Percentiles rank a stretch among this genome's conserved stretches.
phyloP scores from a whole-genome alignment of 2,329 filamentous ascomycete species.

The Beauveria caledonica region DNA sequence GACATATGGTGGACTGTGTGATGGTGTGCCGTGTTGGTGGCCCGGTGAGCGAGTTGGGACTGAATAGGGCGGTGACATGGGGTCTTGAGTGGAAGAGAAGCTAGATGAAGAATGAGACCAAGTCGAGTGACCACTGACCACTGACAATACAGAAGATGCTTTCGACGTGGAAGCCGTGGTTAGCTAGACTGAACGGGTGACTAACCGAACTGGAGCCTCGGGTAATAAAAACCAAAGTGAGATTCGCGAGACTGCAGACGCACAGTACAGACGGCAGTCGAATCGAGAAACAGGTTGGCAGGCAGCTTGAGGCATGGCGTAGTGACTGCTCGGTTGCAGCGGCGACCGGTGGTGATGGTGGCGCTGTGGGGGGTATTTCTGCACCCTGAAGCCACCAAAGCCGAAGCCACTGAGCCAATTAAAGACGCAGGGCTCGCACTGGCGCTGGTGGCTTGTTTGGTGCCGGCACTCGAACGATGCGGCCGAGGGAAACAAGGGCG shows the following conservation, averaged over 20 bases:
- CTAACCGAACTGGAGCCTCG: no score
- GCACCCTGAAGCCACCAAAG: not conserved
- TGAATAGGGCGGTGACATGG: not conserved
- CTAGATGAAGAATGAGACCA: not conserved
- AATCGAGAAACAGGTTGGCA: no score
- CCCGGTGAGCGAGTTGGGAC: conserved; percentile 3
- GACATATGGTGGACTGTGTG: not conserved
- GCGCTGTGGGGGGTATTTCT: not conserved
- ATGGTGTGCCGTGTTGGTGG: conserved; percentile 3
- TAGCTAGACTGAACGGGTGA: no score
- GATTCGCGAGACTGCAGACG: no score
- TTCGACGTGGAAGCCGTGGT: not conserved
- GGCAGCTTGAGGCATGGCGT: no score
- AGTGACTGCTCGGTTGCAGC: not conserved
- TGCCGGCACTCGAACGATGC: not conserved
- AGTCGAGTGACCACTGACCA: no score
- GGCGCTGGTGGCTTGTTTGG: not conserved
- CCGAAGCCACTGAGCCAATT: not conserved
- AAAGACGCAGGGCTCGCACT: not conserved
- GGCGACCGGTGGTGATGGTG: not conserved
- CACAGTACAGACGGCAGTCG: no score
- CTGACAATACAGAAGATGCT: not conserved
- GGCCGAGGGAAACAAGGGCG: not conserved
- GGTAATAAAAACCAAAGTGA: no score
- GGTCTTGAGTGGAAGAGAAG: not conserved